A percentile compares a stretch with the other conserved stretches of the same genome.
These are phyloP conservation scores for Flagelloscypha sp. DNA, from an alignment of 768 basidiomycete species.

Conservation along the genomic window DNA sequence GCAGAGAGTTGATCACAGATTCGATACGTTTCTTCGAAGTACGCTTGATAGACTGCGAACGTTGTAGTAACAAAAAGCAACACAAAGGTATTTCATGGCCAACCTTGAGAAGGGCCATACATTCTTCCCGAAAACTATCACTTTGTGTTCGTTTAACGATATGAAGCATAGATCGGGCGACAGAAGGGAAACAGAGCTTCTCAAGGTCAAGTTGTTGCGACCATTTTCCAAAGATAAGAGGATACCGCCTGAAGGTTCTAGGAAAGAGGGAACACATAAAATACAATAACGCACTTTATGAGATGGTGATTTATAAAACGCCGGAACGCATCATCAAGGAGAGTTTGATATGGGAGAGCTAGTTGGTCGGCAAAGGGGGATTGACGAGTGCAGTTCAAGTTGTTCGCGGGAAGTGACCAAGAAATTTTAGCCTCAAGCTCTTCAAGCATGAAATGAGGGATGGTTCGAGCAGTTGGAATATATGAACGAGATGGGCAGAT, in stretches of 20 bases:
- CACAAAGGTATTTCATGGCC: no score
- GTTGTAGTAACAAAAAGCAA: no score
- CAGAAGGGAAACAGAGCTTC: slow-evolving; percentile 34
- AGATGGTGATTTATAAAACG: slow-evolving; percentile 53
- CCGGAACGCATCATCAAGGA: slow-evolving; percentile 43
- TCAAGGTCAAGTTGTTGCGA: slow-evolving; percentile 57
- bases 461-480: slow-evolving; percentile 20
- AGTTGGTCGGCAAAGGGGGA: slow-evolving; percentile 49
- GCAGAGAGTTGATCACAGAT: slow-evolving; percentile 1
- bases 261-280: slow-evolving; percentile 7
- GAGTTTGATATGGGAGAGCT: slow-evolving; percentile 44
- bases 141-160: slow-evolving; percentile 49
- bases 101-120: slow-evolving; percentile 42
- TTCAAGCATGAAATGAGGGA: slow-evolving; percentile 34
- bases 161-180: slow-evolving; percentile 40
- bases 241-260: slow-evolving; percentile 50
- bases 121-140: slow-evolving; percentile 35
- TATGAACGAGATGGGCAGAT: slow-evolving; percentile 19
- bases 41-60: slow-evolving; percentile 1
- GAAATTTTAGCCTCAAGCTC: slow-evolving; percentile 8
- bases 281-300: slow-evolving; percentile 37
- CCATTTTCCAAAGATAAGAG: slow-evolving; percentile 68
- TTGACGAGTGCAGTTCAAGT: slow-evolving; percentile 23
- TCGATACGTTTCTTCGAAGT: background rate
- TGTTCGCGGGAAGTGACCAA: slow-evolving; percentile 14